Percentiles rank a stretch among this genome's conserved stretches.
Conservation (phyloP, 805 yeast species). For the Pichia eremophila region DNA sequence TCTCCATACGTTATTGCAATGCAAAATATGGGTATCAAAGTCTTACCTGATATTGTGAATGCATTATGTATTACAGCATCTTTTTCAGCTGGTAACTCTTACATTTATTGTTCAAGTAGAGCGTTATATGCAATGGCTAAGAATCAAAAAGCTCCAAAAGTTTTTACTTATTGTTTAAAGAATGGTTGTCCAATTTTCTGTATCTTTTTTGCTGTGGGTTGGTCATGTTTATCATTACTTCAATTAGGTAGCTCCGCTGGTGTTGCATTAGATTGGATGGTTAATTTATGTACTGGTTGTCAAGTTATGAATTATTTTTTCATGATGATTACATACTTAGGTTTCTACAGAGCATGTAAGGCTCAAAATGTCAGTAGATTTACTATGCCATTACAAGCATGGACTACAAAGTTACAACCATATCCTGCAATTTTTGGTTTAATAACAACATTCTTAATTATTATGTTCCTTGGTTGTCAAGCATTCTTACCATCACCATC, state of each 20-base stretch:
- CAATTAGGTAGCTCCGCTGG: constrained; percentile 28
- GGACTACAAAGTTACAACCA: constrained; percentile 35
- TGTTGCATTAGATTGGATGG: constrained; percentile 25
- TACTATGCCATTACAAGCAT: constrained; percentile 37
- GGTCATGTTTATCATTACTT: constrained; percentile 23
- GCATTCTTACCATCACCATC: constrained; percentile 28
- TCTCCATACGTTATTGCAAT: constrained; percentile 82
- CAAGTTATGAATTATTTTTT: constrained; percentile 22
- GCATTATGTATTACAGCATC: constrained; percentile 67
- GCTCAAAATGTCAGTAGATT: constrained; percentile 44
- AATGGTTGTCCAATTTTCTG: constrained; percentile 45
- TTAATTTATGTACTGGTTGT: constrained; percentile 23
- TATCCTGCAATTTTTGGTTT: constrained; percentile 21
- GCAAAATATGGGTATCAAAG: constrained; percentile 55
- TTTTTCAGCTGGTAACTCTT: constrained; percentile 78
- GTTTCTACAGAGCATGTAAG: constrained; percentile 53
- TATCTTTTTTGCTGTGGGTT: constrained; percentile 25
- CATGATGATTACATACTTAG: constrained; percentile 42
- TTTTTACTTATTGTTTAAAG: constrained; percentile 52
- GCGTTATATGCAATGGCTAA: constrained; percentile 61
- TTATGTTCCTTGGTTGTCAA: constrained; percentile 31
- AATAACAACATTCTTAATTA: constrained; percentile 27
- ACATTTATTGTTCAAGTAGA: constrained; percentile 61
- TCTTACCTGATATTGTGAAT: constrained; percentile 70
- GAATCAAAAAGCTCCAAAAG: constrained; percentile 63